A percentile compares a stretch with the other conserved stretches of the same genome.
Conservation (phyloP, 306 rosid species). For the Lablab purpureus region DNA sequence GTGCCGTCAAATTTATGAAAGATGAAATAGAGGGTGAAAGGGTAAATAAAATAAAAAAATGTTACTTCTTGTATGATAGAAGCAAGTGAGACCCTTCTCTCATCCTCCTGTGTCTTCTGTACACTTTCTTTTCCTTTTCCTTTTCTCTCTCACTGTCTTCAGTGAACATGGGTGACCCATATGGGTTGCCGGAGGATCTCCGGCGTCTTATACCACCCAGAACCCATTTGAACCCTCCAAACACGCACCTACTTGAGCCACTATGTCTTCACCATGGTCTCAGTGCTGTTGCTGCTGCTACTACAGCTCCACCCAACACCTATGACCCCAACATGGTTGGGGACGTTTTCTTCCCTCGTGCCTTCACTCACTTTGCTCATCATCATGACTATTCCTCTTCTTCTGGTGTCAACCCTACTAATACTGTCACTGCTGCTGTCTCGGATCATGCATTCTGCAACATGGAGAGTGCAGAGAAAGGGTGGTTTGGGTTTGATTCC, state of each 20-base stretch:
- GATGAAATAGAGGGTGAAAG: not conserved
- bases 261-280: slow-evolving; percentile 38
- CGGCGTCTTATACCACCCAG: slow-evolving; percentile 57
- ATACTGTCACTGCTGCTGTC: not conserved
- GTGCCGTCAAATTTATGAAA: not conserved
- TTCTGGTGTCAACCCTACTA: not conserved
- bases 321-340: slow-evolving; percentile 52
- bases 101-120: slow-evolving; percentile 14
- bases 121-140: not conserved
- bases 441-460: slow-evolving; percentile 41
- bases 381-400: slow-evolving; percentile 34
- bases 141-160: slow-evolving; percentile 2
- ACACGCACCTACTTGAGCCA: slow-evolving; percentile 40
- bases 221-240: slow-evolving; percentile 44
- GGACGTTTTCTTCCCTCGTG: slow-evolving; percentile 53
- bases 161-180: slow-evolving; percentile 48
- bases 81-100: not conserved
- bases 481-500: slow-evolving; percentile 60
- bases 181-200: slow-evolving; percentile 68
- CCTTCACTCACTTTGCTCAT: slow-evolving; percentile 24
- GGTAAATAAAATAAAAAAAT: not conserved
- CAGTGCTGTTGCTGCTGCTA: not conserved
- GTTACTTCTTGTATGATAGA: slow-evolving; percentile 4
- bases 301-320: slow-evolving; percentile 35
- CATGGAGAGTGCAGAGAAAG: slow-evolving; percentile 45